Percentiles rank a stretch among this genome's conserved stretches.
Conservation (phyloP, 2,329 filamentous ascomycete species). For the Xylaria sp. region DNA sequence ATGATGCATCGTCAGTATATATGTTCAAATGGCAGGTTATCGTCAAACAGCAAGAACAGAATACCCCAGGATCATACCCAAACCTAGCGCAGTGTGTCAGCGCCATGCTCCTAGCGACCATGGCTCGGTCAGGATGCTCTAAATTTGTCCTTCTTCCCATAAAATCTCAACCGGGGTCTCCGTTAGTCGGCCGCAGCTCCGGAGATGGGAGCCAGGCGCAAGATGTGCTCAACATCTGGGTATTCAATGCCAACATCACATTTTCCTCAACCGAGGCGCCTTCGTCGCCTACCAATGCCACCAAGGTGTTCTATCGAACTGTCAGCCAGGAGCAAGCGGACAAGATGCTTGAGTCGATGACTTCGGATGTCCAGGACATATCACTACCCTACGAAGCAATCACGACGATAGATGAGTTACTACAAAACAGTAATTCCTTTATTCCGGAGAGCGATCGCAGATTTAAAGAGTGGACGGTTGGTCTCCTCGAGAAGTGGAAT, state of each 20-base stretch:
- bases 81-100: constrained; percentile 63
- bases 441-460: constrained; percentile 66
- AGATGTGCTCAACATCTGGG: constrained; percentile 62
- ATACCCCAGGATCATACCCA: constrained; percentile 46
- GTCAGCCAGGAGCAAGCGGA: constrained; percentile 59
- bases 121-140: constrained; percentile 67
- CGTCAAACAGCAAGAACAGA: constrained; percentile 51
- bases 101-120: constrained; percentile 63
- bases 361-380: constrained; percentile 69
- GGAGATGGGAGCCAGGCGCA: constrained; percentile 1
- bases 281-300: constrained; percentile 53
- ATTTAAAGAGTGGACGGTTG: constrained; percentile 76
- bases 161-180: constrained; percentile 30
- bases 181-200: neutral
- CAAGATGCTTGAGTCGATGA: constrained; percentile 61
- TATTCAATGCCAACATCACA: constrained; percentile 65
- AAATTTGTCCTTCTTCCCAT: constrained; percentile 65
- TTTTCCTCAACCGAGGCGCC: constrained; percentile 58
- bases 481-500: constrained; percentile 67
- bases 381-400: constrained; percentile 65
- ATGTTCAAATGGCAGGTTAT: constrained; percentile 69
- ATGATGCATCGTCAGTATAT: constrained; percentile 58
- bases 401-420: constrained; percentile 53
- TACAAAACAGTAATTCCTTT: constrained; percentile 62
- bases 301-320: constrained; percentile 65